These are phyloP conservation scores for Lasiosphaeria miniovina DNA, from an alignment of 495 filamentous ascomycete species.

Conservation along the genomic window DNA sequence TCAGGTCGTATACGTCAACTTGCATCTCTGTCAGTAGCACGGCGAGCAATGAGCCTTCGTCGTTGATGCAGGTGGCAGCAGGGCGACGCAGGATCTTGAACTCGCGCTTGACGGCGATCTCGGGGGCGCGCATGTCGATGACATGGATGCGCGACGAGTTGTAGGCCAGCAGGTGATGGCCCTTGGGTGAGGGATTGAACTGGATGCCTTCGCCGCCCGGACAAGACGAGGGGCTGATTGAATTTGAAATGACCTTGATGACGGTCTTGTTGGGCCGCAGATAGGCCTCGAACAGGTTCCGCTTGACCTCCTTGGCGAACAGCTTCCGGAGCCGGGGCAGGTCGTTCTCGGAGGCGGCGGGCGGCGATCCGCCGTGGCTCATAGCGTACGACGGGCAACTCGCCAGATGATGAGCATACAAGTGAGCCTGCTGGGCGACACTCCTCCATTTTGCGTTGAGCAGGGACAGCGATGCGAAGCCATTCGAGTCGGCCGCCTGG, in stretches of 20 bases:
- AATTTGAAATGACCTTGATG: slow-evolving; percentile 76
- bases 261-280: slow-evolving; percentile 66
- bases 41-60: slow-evolving; percentile 73
- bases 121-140: slow-evolving; percentile 58
- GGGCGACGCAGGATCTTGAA: slow-evolving; percentile 77
- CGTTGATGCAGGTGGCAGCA: slow-evolving; percentile 71
- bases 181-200: slow-evolving; percentile 72
- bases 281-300: slow-evolving; percentile 78
- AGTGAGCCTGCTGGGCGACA: slow-evolving; percentile 64
- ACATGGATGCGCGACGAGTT: slow-evolving; percentile 86
- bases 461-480: slow-evolving; percentile 80
- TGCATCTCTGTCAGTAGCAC: slow-evolving; percentile 78
- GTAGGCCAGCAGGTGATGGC: slow-evolving; percentile 70
- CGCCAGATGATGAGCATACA: slow-evolving; percentile 76
- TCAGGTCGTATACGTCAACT: slow-evolving; percentile 76
- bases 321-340: slow-evolving; percentile 59
- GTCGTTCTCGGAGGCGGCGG: slow-evolving; percentile 45
- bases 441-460: slow-evolving; percentile 74
- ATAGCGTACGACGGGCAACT: slow-evolving; percentile 65
- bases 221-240: slow-evolving; percentile 76
- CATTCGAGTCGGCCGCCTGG: slow-evolving; percentile 67
- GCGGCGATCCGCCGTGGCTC: slow-evolving; percentile 44
- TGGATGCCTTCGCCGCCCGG: slow-evolving; percentile 84
- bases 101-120: slow-evolving; percentile 65
- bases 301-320: slow-evolving; percentile 69